phyloP scores from a whole-genome alignment of 2,329 filamentous ascomycete genomes.

The Nothopassalora personata region DNA sequence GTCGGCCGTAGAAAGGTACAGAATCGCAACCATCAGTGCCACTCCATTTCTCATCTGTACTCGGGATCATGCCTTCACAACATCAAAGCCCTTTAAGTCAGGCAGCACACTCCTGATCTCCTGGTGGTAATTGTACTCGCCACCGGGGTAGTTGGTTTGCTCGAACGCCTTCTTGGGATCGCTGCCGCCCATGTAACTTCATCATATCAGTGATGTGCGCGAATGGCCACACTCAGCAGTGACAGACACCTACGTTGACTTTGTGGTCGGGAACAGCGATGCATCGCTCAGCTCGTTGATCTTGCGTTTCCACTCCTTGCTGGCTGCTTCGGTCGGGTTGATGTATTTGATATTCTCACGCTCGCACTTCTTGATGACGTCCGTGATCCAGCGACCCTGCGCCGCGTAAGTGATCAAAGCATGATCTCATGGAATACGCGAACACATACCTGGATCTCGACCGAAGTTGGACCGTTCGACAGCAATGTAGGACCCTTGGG shows the following conservation, averaged over 20 bases:
- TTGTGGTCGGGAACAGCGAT: slow-evolving; percentile 29
- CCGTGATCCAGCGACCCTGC: slow-evolving; percentile 36
- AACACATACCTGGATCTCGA: slow-evolving; percentile 31
- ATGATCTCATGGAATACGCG: background rate
- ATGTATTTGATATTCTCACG: slow-evolving; percentile 27
- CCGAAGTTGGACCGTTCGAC: slow-evolving; percentile 38
- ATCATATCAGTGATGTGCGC: background rate
- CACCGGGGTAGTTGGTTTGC: slow-evolving; percentile 28
- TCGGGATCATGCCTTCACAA: slow-evolving; percentile 13
- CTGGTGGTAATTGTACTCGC: slow-evolving; percentile 24
- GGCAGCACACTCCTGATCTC: slow-evolving; percentile 27
- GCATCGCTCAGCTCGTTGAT: slow-evolving; percentile 27
- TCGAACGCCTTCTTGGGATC: slow-evolving; percentile 27
- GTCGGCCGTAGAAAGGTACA: too few species aligned
- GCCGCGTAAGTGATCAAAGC: background rate
- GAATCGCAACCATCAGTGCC: too few species aligned
- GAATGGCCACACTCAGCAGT: too few species aligned
- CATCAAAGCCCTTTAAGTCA: slow-evolving; percentile 22
- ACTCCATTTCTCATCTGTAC: too few species aligned
- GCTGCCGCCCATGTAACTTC: slow-evolving; percentile 17
- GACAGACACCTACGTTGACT: slow-evolving; percentile 24
- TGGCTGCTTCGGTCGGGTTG: slow-evolving; percentile 28
- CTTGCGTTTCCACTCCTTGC: slow-evolving; percentile 27
- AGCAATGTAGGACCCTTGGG: slow-evolving; percentile 41
- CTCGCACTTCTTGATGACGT: slow-evolving; percentile 25